These are phyloP conservation scores for Chamaecyparis obtusa DNA, from an alignment of 75 land plant species.

Conservation along the genomic window DNA sequence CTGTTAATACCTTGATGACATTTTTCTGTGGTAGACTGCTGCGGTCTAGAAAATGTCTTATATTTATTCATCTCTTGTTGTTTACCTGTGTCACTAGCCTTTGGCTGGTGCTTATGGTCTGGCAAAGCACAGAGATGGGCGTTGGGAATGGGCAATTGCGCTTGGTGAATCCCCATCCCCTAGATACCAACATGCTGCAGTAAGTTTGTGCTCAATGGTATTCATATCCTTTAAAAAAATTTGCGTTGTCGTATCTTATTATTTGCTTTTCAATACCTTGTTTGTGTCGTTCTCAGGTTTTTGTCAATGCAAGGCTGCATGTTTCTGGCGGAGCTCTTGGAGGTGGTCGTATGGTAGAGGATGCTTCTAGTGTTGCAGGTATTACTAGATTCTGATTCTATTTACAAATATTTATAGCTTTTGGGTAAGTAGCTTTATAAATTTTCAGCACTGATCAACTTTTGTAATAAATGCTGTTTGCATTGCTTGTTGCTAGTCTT, in stretches of 20 bases:
- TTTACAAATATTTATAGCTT: not conserved
- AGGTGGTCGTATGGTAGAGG: slow-evolving; percentile 61
- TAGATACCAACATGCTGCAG: slow-evolving; percentile 59
- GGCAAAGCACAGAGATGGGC: slow-evolving; percentile 56
- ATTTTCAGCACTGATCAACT: too few relatives aligned
- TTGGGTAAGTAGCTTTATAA: not conserved
- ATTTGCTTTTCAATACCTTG: not conserved
- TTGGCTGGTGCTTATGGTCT: slow-evolving; percentile 48
- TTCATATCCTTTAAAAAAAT: not conserved
- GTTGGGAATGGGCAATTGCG: slow-evolving; percentile 64
- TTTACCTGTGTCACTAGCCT: slow-evolving; percentile 30
- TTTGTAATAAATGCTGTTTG: not conserved
- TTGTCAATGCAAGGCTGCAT: slow-evolving; percentile 57
- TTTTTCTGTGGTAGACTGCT: not conserved
- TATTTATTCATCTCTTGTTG: not conserved
- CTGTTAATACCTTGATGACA: not conserved
- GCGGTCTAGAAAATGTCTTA: not conserved
- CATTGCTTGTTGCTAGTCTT: slow-evolving; percentile 29
- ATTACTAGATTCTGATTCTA: not conserved
- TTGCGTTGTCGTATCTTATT: not conserved
- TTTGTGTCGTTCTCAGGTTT: slow-evolving; percentile 24
- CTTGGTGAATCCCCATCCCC: slow-evolving; percentile 55
- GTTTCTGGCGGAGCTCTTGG: slow-evolving; percentile 63
- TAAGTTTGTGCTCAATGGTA: slow-evolving; percentile 13
- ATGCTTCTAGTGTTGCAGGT: slow-evolving; percentile 58